Evolutionary conservation across 2,329 filamentous ascomycete species (phyloP).

Genomic region (Pseudogymnoascus destructans): DNA sequence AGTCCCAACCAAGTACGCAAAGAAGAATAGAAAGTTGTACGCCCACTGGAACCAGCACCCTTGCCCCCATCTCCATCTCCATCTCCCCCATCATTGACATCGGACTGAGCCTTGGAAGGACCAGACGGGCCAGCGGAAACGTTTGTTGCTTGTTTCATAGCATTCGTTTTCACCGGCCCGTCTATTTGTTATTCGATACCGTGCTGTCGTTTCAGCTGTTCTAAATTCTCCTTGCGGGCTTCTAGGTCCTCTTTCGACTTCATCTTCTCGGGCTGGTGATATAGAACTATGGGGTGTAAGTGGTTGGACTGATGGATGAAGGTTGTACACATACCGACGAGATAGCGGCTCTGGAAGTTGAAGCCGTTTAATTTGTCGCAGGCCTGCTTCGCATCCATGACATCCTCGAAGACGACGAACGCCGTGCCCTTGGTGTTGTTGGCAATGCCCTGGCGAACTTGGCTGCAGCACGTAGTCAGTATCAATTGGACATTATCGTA

Average conservation of each 20-base stretch:
- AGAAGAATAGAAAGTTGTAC: slow-evolving; percentile 22
- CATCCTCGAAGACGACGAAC: slow-evolving; percentile 99
- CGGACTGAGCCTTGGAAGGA: slow-evolving; percentile 27
- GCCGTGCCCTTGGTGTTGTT: slow-evolving; percentile 96
- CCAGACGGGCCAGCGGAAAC: slow-evolving; percentile 39
- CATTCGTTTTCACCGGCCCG: slow-evolving; percentile 42
- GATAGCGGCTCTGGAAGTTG: slow-evolving; percentile 99
- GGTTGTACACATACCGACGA: slow-evolving; percentile 61
- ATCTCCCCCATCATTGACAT: slow-evolving; percentile 12
- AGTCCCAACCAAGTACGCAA: slow-evolving; percentile 15
- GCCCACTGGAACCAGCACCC: slow-evolving; percentile 15
- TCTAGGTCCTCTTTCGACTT: slow-evolving; percentile 90
- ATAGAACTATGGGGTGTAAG: slow-evolving; percentile 40
- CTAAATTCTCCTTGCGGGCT: slow-evolving; percentile 90
- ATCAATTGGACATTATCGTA: slow-evolving; percentile 8
- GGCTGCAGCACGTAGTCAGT: slow-evolving; percentile 40
- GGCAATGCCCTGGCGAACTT: slow-evolving; percentile 96
- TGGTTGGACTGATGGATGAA: slow-evolving; percentile 7
- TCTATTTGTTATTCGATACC: slow-evolving; percentile 93
- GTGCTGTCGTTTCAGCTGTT: slow-evolving; percentile 94
- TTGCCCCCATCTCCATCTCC: slow-evolving; percentile 17
- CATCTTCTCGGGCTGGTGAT: slow-evolving; percentile 70
- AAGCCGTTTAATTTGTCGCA: slow-evolving; percentile 99
- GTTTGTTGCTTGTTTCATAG: slow-evolving; percentile 5
- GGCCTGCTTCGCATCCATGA: slow-evolving; percentile 95